Percentiles rank a stretch among this genome's conserved stretches.
phyloP scores from a whole-genome alignment of 257 asterid species.

The Parsonsia alboflavescens region DNA sequence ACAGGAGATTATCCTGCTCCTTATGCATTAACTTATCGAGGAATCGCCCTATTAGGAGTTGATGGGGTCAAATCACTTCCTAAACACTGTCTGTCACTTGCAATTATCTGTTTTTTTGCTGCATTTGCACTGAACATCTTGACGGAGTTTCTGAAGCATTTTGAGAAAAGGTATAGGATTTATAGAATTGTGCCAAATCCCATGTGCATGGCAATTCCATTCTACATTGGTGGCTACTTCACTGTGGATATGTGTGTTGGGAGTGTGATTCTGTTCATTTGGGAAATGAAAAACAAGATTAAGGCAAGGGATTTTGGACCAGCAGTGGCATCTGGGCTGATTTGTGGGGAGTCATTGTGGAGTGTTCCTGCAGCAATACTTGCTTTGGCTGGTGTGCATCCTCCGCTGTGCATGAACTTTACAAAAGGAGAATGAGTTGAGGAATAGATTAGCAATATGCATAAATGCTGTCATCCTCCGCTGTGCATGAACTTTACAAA shows the following conservation, averaged over 20 bases:
- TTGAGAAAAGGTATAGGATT: conserved; percentile 36
- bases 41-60: conserved; percentile 49
- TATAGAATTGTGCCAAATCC: conserved; percentile 55
- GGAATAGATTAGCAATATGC: neutral
- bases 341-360: conserved; percentile 72
- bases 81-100: conserved; percentile 41
- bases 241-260: conserved; percentile 77
- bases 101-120: conserved; percentile 25
- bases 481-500: conserved; percentile 58
- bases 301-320: conserved; percentile 37
- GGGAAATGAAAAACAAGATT: conserved; percentile 34
- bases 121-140: conserved; percentile 29
- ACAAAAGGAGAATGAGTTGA: conserved; percentile 12
- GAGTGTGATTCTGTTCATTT: conserved; percentile 43
- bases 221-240: conserved; percentile 57
- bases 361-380: conserved; percentile 59
- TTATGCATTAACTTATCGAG: conserved; percentile 41
- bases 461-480: conserved; percentile 33
- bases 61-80: conserved; percentile 60
- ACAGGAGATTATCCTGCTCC: conserved; percentile 47
- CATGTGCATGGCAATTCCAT: conserved; percentile 81
- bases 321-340: conserved; percentile 67
- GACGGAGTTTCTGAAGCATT: conserved; percentile 19
- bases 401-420: conserved; percentile 72
- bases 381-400: conserved; percentile 36